Base-by-base conservation (phyloP, 2,329 filamentous ascomycete genomes). In the Thermothelomyces thermophilus region DNA sequence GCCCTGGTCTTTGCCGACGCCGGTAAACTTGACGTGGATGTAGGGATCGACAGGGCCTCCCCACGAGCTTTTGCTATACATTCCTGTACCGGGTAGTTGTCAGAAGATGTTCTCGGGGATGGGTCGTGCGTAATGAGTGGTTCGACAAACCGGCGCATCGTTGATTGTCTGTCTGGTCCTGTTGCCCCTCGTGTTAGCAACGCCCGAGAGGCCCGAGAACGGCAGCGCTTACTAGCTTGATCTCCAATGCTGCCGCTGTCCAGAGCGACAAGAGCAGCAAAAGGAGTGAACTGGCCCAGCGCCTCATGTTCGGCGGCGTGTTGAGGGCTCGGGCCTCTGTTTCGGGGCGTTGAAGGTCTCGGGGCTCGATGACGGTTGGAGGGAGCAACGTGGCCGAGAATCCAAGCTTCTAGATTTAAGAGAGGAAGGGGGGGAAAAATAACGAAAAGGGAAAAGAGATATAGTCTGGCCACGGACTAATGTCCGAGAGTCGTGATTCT, bases 21-120 rank as follows among this genome's bases (percentile, higher is more conserved):
- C 57, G 43, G 59, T 60, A 51, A 95, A 94, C 64, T 88, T 89
- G 66, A 89, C 78, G 59, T 86, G 77, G 66, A 97, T 95, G 71
- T 89, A 95, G 17, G 91, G 91, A 60, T 96, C 88, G 53, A 89
- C 79, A 31, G 82, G 79, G 52, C 91, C 91, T 60, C 89, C 89
- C 91, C 91, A 97, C 44, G 85, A 79, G 63, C 82, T 86, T 65
- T 82, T 84, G 71, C 87, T 90, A 73, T 96, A 97, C 90, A 97
- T 96, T 72, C 91, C 89, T 73, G 76, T 24, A 3, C 24, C n/a
- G n/a, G n/a, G n/a, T 26, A 5, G 8, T 1, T 9, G 73, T 48
- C 30, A 53, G 50, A 39, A 40, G 46, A 24, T 31, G 30, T 14
- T 43, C 33, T 36, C 39, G 7, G 5, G 22, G 14, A 13, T 7